Conservation (phyloP, 1,139 yeast species). For the Yamadazyma diddensiae region DNA sequence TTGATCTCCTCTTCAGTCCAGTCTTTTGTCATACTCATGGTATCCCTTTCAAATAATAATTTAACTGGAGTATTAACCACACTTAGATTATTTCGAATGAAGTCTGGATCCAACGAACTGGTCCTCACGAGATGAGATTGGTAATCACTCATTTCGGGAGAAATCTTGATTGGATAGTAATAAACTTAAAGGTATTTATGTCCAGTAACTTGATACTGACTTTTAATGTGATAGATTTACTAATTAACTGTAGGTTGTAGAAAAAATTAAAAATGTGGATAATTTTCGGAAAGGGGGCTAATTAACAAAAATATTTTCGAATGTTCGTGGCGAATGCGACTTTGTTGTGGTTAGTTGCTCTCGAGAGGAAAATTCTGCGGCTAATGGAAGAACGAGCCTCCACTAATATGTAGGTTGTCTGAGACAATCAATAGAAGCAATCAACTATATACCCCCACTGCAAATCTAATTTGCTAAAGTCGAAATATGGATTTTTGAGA, state of each 20-base stretch:
- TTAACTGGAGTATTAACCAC: conserved; percentile 19
- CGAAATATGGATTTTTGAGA: too few relatives aligned
- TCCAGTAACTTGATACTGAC: neutral
- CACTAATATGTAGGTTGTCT: conserved; percentile 3
- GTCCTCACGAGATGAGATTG: conserved; percentile 19
- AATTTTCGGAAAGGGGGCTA: conserved; percentile 6
- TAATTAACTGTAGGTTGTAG: neutral
- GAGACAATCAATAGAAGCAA: conserved; percentile 3
- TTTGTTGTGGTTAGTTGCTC: conserved; percentile 6
- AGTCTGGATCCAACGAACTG: conserved; percentile 19
- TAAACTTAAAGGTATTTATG: neutral
- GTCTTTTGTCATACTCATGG: conserved; percentile 24
- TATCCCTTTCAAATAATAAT: conserved; percentile 16
- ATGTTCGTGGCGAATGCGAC: conserved; percentile 11
- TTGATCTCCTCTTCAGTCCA: conserved; percentile 34
- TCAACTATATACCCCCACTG: too few relatives aligned
- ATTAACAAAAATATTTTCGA: conserved; percentile 5
- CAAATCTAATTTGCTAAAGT: too few relatives aligned
- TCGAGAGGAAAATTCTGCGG: conserved; percentile 1
- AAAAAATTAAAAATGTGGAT: too few relatives aligned
- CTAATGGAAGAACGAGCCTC: neutral
- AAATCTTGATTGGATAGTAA: too few relatives aligned
- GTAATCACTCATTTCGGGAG: conserved; percentile 7
- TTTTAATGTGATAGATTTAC: too few relatives aligned
- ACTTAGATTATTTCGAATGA: conserved; percentile 15